These are phyloP conservation scores for Theobroma grandiflorum DNA, from an alignment of 441 rosid genomes.

Conservation along the genomic window DNA sequence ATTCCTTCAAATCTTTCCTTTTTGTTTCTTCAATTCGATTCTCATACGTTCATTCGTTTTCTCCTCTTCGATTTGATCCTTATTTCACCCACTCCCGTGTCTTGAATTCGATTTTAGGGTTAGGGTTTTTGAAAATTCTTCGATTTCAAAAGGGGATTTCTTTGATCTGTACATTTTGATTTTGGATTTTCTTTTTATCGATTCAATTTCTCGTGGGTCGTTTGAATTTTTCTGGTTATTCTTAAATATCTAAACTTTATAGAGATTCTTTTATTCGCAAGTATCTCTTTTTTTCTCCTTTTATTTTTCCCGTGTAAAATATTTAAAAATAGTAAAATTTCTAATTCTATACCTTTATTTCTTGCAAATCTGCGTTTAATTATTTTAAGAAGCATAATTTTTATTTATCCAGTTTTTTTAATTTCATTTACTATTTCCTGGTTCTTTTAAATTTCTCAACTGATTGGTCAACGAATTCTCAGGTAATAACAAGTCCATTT, in stretches of 20 bases:
- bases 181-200: background rate
- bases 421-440: background rate
- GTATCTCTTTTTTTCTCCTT: background rate
- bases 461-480: conserved; percentile 18
- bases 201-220: conserved; percentile 25
- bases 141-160: conserved; percentile 16
- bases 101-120: conserved; percentile 41
- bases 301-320: background rate
- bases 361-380: background rate
- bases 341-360: background rate
- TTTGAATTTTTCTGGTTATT: conserved; percentile 1
- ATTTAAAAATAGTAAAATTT: background rate
- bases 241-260: background rate
- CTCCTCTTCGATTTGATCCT: conserved; percentile 32
- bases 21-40: conserved; percentile 1
- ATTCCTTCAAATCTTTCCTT: background rate
- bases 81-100: background rate
- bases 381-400: conserved; percentile 1
- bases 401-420: background rate
- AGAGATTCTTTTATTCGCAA: background rate
- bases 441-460: background rate
- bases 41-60: conserved; percentile 21
- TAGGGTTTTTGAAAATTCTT: conserved; percentile 38
- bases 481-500: conserved; percentile 32
- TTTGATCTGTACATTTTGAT: conserved; percentile 29